Evolutionary conservation across 306 rosid genomes (phyloP), one percentile per base, ranked within the genome.

Genomic region (Arachis stenosperma): DNA sequence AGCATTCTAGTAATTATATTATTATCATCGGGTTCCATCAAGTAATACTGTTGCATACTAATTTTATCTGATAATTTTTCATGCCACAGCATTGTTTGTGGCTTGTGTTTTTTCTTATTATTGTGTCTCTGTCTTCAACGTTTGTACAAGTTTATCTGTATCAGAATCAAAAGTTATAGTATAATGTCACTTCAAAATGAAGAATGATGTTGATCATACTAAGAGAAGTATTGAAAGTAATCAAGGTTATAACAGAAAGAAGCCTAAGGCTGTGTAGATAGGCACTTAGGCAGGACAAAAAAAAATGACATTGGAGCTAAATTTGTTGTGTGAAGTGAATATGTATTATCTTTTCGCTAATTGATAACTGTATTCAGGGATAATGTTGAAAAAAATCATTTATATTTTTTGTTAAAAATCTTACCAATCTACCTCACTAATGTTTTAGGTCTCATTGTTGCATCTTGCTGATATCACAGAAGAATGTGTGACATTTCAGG

Each of bases 391-490:
- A 65, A 52, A 65, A 79, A 8, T 51, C 7, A 5, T 44, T 65
- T 61, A 44, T 30, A 47, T 42, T 17, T 15, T 8, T 51, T 41
- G 42, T 61, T 33, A 36, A 37, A 8, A n/a, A 27, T 75, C 13
- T 82, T 62, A 71, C 55, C 46, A 47, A 65, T 76, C 54, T 62
- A 22, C 64, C 79, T 70, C 66, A 42, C 61, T 71, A 9, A 66
- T 81, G 75, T 78, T 74, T 67, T 61, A 93, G 97, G 98, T 94
- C 43, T 94, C 97, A n/a, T 78, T 94, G 71, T 72, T 94, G 84
- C 97, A 91, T 88, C 88, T 94, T 78, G 99, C 99, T 48, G 99
- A 94, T 81, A 94, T 94, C 79, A 94, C 99, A 7, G 96, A 94
- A 75, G 78, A 91, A 84, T 97, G 99, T 33, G 99, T 94, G 71